Percentiles rank a stretch among this genome's conserved stretches.
Conservation (phyloP, 768 basidiomycete species). For the Kwoniella newhampshirensis region DNA sequence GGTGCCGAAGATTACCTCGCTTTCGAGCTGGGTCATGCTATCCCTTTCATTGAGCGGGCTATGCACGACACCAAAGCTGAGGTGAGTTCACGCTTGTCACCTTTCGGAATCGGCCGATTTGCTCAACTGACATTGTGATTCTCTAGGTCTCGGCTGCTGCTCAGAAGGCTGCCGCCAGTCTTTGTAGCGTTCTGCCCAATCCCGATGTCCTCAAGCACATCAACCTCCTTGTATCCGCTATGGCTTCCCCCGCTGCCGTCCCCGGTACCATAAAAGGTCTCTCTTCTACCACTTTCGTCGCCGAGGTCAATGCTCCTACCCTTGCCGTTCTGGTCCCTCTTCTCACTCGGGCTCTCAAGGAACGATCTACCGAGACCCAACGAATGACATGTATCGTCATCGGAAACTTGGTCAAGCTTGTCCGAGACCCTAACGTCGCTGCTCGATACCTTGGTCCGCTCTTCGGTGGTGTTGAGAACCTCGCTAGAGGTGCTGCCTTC, state of each 20-base stretch:
- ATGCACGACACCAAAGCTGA: slow-evolving; percentile 98
- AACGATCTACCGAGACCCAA: slow-evolving; percentile 94
- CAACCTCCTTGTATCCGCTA: slow-evolving; percentile 76
- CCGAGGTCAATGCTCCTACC: slow-evolving; percentile 94
- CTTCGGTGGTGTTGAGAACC: slow-evolving; percentile 85
- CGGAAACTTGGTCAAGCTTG: slow-evolving; percentile 95
- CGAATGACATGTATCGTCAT: slow-evolving; percentile 90
- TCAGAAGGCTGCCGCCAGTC: slow-evolving; percentile 79
- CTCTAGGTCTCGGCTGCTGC: slow-evolving; percentile 78
- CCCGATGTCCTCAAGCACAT: slow-evolving; percentile 88
- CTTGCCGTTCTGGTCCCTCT: slow-evolving; percentile 93
- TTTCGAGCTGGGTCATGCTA: slow-evolving; percentile 72
- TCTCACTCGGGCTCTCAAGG: slow-evolving; percentile 83
- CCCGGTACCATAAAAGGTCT: slow-evolving; percentile 91
- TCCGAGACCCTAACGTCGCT: slow-evolving; percentile 84
- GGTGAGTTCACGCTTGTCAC: slow-evolving; percentile 60
- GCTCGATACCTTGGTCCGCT: slow-evolving; percentile 82
- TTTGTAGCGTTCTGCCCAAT: slow-evolving; percentile 89
- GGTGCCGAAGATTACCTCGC: slow-evolving; percentile 67
- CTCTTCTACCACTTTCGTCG: slow-evolving; percentile 92
- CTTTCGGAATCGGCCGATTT: neutral
- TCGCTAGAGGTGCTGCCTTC: slow-evolving; percentile 87
- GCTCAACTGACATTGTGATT: neutral
- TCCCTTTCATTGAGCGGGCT: slow-evolving; percentile 81
- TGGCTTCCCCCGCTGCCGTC: slow-evolving; percentile 82